These are phyloP conservation scores for Solanum acaule DNA, from an alignment of 257 asterid genomes.

Conservation along the genomic window DNA sequence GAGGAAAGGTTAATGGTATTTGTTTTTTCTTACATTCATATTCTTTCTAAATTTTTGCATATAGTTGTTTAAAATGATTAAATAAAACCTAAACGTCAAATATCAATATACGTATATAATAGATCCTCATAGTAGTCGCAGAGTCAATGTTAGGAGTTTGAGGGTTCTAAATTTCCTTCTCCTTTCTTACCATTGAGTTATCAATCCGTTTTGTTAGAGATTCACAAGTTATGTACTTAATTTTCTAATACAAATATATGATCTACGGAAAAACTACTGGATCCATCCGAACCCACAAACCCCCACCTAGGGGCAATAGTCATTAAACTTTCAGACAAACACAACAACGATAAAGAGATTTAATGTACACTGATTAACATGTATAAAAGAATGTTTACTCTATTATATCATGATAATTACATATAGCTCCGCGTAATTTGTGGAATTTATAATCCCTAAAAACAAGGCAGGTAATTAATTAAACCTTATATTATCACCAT, in stretches of 20 bases:
- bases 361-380: background rate
- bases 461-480: background rate
- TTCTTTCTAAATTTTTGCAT: background rate
- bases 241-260: too few species aligned
- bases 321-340: background rate
- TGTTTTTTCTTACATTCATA: background rate
- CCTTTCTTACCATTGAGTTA: too few species aligned
- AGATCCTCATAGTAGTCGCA: rapidly evolving
- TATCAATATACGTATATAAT: background rate
- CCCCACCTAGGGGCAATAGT: too few species aligned
- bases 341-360: background rate
- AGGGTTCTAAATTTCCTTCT: too few species aligned
- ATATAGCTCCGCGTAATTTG: background rate
- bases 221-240: too few species aligned
- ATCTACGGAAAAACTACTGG: too few species aligned
- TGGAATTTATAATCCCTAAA: background rate
- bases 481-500: background rate
- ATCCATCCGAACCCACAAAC: too few species aligned
- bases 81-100: background rate
- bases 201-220: too few species aligned
- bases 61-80: background rate
- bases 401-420: background rate
- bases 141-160: too few species aligned
- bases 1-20: background rate
- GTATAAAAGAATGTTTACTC: background rate